Conservation (phyloP, 495 filamentous ascomycete species). For the Xylaria nigripes region DNA sequence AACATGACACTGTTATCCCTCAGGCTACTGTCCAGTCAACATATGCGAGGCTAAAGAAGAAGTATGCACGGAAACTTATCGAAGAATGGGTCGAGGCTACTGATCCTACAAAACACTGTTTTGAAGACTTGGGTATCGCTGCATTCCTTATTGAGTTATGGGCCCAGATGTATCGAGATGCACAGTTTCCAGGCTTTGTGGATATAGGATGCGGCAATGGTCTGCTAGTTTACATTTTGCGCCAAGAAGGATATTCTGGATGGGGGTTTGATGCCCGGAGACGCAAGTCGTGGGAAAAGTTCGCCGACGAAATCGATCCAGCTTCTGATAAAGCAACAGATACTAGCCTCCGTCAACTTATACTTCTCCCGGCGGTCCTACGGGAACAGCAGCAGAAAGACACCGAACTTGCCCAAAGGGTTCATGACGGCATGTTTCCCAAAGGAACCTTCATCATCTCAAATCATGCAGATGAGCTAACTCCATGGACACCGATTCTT, state of each 20-base stretch:
- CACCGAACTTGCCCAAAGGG: conserved; percentile 23
- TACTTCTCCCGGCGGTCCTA: conserved; percentile 60
- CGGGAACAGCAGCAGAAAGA: conserved; percentile 16
- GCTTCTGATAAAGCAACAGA: conserved; percentile 29
- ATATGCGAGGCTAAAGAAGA: conserved; percentile 69
- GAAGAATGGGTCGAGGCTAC: conserved; percentile 73
- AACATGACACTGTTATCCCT: conserved; percentile 68
- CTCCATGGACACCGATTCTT: conserved; percentile 88
- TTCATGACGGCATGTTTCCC: conserved; percentile 66
- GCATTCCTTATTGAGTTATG: conserved; percentile 92
- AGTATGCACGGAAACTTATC: conserved; percentile 61
- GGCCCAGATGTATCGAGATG: conserved; percentile 65
- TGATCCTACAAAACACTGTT: conserved; percentile 85
- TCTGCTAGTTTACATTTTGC: conserved; percentile 76
- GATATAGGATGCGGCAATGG: conserved; percentile 96
- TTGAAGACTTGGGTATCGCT: conserved; percentile 87
- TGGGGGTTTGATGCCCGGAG: conserved; percentile 84
- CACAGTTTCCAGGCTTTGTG: conserved; percentile 76
- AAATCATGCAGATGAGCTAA: conserved; percentile 94
- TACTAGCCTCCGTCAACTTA: conserved; percentile 54
- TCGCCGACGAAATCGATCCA: conserved; percentile 36
- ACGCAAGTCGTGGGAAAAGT: conserved; percentile 75
- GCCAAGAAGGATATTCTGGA: conserved; percentile 72
- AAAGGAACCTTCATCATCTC: conserved; percentile 83
- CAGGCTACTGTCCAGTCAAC: conserved; percentile 69